Conservation (phyloP, 2,329 filamentous ascomycete genomes). For the Fusarium illudens region DNA sequence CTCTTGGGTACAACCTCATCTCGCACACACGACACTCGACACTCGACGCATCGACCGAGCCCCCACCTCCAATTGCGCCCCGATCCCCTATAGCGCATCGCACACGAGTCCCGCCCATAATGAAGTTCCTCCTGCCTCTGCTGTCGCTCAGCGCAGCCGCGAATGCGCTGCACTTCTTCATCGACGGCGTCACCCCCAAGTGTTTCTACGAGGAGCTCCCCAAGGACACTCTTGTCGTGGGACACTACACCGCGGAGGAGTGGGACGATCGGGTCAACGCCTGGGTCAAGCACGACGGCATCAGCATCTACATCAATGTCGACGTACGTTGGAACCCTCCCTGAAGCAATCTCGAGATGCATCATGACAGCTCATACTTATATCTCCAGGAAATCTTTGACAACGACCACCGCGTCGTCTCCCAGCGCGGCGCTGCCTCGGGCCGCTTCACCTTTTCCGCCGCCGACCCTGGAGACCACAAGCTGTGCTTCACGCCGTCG, state of each 20-base stretch:
- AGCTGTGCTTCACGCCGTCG: slow-evolving; percentile 89
- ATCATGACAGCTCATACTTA: slow-evolving; percentile 8
- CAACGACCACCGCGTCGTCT: slow-evolving; percentile 95
- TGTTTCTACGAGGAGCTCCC: slow-evolving; percentile 99
- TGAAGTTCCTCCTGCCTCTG: slow-evolving; percentile 70
- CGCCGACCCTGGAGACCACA: slow-evolving; percentile 93
- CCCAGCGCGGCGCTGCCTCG: slow-evolving; percentile 76
- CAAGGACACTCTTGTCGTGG: slow-evolving; percentile 96
- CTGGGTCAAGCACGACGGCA: slow-evolving; percentile 77
- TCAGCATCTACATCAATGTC: slow-evolving; percentile 90
- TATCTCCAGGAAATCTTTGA: slow-evolving; percentile 85
- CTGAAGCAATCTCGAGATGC: not conserved
- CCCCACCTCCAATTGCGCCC: slow-evolving; percentile 30
- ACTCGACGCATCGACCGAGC: slow-evolving; percentile 5
- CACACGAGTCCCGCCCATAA: slow-evolving; percentile 45
- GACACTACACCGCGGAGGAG: slow-evolving; percentile 88
- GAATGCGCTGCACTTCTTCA: slow-evolving; percentile 93
- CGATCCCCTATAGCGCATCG: not conserved
- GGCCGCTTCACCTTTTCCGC: slow-evolving; percentile 97
- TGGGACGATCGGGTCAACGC: slow-evolving; percentile 74
- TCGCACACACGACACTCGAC: slow-evolving; percentile 19
- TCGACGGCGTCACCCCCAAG: slow-evolving; percentile 85
- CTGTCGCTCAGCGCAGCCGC: slow-evolving; percentile 71
- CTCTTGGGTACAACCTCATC: slow-evolving; percentile 9
- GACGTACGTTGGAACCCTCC: slow-evolving; percentile 63